Conservation (phyloP, 306 rosid genomes). For the Oxytropis ochrocephala region DNA sequence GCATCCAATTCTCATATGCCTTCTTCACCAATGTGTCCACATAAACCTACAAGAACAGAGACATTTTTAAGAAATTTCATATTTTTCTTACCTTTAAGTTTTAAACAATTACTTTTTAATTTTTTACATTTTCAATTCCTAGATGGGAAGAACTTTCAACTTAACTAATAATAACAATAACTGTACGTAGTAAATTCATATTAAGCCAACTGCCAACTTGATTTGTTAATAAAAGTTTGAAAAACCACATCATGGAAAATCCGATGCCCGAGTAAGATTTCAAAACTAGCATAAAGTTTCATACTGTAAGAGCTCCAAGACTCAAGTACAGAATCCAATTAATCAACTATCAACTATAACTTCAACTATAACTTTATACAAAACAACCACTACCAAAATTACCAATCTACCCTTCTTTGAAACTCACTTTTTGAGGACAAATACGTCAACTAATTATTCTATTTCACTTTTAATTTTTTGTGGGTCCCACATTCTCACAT, state of each 20-base stretch:
- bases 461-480: too few relatives aligned
- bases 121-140: not conserved
- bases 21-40: slow-evolving; percentile 83
- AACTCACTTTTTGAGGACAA: too few relatives aligned
- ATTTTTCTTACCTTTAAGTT: not conserved
- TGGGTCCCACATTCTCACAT: too few relatives aligned
- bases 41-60: slow-evolving; percentile 49
- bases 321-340: not conserved
- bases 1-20: slow-evolving; percentile 87
- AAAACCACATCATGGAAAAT: not conserved
- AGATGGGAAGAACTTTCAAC: not conserved
- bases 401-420: too few relatives aligned
- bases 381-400: too few relatives aligned
- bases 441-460: too few relatives aligned
- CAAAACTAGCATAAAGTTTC: slow-evolving; percentile 7
- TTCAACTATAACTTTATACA: too few relatives aligned
- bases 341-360: too few relatives aligned
- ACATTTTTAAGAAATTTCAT: slow-evolving; percentile 9
- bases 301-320: not conserved
- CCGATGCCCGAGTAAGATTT: not conserved
- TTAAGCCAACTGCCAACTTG: not conserved
- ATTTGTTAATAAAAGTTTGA: not conserved
- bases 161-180: not conserved
- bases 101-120: not conserved
- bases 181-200: not conserved